Evolutionary conservation across 2,329 filamentous ascomycete genomes (phyloP).

Genomic region (Huntiella omanensis): DNA sequence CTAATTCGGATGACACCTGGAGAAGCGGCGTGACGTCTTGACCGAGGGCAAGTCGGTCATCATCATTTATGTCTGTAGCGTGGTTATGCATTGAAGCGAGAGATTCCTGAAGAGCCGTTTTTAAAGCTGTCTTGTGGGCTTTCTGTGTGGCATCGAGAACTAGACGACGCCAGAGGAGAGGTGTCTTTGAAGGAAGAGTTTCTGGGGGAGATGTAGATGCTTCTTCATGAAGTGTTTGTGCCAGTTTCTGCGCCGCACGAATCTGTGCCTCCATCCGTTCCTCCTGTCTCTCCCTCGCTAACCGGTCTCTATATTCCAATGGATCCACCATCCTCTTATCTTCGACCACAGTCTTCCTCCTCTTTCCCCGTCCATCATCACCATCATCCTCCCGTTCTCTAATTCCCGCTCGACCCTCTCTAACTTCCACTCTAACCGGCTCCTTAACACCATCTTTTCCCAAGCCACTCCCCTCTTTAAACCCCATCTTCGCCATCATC

Average conservation of each 20-base stretch:
- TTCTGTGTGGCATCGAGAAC: conserved; percentile 24
- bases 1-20: conserved; percentile 49
- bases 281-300: conserved; percentile 51
- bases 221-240: conserved; percentile 55
- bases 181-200: conserved; percentile 28
- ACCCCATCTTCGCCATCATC: conserved; percentile 97
- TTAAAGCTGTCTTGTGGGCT: conserved; percentile 47
- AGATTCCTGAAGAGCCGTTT: conserved; percentile 46
- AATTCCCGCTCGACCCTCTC: conserved; percentile 66
- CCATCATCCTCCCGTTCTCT: conserved; percentile 59
- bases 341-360: conserved; percentile 43
- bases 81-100: conserved; percentile 22
- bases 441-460: conserved; percentile 39
- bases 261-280: conserved; percentile 50
- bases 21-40: conserved; percentile 35
- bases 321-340: conserved; percentile 27
- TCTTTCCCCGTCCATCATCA: no score
- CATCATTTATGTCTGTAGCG: conserved; percentile 35
- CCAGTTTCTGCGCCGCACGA: conserved; percentile 62
- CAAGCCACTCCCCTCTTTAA: conserved; percentile 51
- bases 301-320: conserved; percentile 53
- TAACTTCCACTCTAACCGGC: conserved; percentile 58
- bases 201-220: conserved; percentile 12
- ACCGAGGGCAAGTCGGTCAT: conserved; percentile 52
- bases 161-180: conserved; percentile 63